phyloP scores from a whole-genome alignment of 2,329 filamentous ascomycete genomes.

The Diaporthe amygdali region DNA sequence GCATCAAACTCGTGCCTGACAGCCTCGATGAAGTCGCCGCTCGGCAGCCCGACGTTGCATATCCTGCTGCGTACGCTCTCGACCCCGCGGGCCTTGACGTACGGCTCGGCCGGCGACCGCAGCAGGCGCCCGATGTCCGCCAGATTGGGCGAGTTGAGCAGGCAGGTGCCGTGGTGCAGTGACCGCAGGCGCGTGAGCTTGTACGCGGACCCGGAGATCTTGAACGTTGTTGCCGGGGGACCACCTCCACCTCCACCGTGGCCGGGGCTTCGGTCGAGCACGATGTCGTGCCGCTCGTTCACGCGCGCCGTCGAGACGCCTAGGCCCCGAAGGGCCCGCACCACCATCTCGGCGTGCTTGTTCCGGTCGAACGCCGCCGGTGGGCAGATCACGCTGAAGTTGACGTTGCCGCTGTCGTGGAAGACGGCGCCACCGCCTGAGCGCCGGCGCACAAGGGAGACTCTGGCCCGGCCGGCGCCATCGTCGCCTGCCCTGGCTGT shows the following conservation, averaged over 20 bases:
- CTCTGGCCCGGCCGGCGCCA: constrained; percentile 28
- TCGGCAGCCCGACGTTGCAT: constrained; percentile 71
- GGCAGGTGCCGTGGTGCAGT: constrained; percentile 91
- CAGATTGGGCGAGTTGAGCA: constrained; percentile 80
- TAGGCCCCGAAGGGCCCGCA: constrained; percentile 73
- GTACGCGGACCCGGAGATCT: constrained; percentile 93
- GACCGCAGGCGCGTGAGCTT: constrained; percentile 84
- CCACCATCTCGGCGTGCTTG: constrained; percentile 91
- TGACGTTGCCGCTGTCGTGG: constrained; percentile 91
- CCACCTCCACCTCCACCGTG: not conserved
- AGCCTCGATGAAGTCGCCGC: constrained; percentile 53
- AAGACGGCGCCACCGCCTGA: constrained; percentile 94
- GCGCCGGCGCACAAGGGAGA: constrained; percentile 77
- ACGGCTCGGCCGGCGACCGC: constrained; percentile 77
- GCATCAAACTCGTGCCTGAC: constrained; percentile 68
- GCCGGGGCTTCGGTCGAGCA: constrained; percentile 59
- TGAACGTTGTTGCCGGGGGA: constrained; percentile 56
- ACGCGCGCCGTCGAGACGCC: constrained; percentile 69
- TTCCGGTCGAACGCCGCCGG: constrained; percentile 78
- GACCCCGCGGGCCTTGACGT: constrained; percentile 82
- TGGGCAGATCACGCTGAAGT: constrained; percentile 91
- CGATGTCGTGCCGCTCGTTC: constrained; percentile 93
- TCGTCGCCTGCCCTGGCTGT: constrained; percentile 23
- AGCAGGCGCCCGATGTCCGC: constrained; percentile 71
- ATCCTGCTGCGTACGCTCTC: constrained; percentile 90